A percentile compares a stretch with the other conserved stretches of the same genome.
Evolutionary conservation across 371 early-diverging fungal species (phyloP).

Genomic region (Blastocladiella emersonii): DNA sequence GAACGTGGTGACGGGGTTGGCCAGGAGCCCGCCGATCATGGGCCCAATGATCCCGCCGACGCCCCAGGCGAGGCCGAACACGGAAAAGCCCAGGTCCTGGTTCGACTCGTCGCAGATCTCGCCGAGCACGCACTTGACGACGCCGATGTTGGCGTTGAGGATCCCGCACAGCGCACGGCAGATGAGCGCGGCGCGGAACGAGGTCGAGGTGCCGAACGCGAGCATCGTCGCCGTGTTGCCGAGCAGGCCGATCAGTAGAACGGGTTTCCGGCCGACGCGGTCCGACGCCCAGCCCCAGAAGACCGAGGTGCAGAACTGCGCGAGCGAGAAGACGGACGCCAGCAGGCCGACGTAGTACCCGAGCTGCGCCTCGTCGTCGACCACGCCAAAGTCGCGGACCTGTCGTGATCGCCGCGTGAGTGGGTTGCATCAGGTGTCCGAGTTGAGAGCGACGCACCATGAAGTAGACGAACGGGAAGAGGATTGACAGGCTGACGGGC

Average conservation of each 20-base stretch:
- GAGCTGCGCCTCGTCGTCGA: slow-evolving; percentile 34
- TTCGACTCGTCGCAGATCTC: slow-evolving; percentile 73
- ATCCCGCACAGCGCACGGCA: slow-evolving; percentile 55
- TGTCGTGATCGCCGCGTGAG: too few relatives aligned
- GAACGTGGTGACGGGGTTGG: slow-evolving; percentile 52
- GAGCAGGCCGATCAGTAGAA: slow-evolving; percentile 57
- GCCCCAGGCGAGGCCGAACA: slow-evolving; percentile 55
- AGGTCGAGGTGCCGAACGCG: slow-evolving; percentile 58
- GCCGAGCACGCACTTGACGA: slow-evolving; percentile 70
- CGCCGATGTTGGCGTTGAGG: slow-evolving; percentile 68
- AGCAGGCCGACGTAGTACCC: slow-evolving; percentile 52
- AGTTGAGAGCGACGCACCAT: slow-evolving; percentile 6
- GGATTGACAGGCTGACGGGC: slow-evolving; percentile 43
- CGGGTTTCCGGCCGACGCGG: slow-evolving; percentile 64
- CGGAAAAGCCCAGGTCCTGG: slow-evolving; percentile 40
- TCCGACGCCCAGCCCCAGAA: slow-evolving; percentile 51
- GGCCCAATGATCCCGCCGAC: slow-evolving; percentile 61
- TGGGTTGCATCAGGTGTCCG: slow-evolving; percentile 8
- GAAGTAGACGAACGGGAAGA: slow-evolving; percentile 48
- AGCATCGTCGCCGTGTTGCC: slow-evolving; percentile 52
- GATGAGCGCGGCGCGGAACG: slow-evolving; percentile 47
- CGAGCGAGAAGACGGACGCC: slow-evolving; percentile 43
- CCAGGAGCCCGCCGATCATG: slow-evolving; percentile 60
- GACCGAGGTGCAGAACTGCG: slow-evolving; percentile 25
- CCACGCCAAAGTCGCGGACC: slow-evolving; percentile 42